Evolutionary conservation across 495 filamentous ascomycete species (phyloP).

Genomic region (Lophiotrema nucula): DNA sequence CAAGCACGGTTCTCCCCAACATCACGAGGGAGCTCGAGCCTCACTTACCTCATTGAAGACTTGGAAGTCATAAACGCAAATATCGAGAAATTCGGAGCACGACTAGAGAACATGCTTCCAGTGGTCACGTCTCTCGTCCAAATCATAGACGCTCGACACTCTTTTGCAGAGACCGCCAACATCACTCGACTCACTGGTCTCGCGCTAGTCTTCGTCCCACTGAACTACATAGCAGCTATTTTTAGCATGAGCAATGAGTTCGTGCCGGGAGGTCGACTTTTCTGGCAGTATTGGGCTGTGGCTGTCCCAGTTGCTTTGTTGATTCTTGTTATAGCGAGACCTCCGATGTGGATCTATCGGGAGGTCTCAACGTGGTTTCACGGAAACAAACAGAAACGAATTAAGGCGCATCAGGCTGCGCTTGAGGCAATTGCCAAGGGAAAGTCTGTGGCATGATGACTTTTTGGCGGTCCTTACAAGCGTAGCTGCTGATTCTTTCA

Average conservation of each 20-base stretch:
- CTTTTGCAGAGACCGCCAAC: constrained; percentile 37
- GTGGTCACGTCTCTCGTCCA: constrained; percentile 39
- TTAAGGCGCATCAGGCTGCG: no score
- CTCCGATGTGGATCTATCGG: no score
- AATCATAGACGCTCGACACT: constrained; percentile 31
- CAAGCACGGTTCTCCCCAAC: background rate
- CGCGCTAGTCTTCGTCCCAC: constrained; percentile 43
- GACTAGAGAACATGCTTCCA: constrained; percentile 36
- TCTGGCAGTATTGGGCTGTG: constrained; percentile 28
- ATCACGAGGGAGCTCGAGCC: background rate
- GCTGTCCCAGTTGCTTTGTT: constrained; percentile 19
- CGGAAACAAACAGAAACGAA: no score
- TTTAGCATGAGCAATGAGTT: constrained; percentile 39
- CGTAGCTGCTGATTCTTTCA: no score
- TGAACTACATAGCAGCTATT: constrained; percentile 40
- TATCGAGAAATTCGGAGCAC: constrained; percentile 27
- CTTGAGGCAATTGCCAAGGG: no score
- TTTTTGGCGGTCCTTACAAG: no score
- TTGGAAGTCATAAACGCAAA: constrained; percentile 18
- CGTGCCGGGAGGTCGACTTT: constrained; percentile 10
- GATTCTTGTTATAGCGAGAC: constrained; percentile 8
- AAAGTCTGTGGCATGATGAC: no score
- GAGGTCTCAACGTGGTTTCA: no score
- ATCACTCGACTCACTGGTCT: constrained; percentile 42
- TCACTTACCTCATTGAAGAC: constrained; percentile 13